Evolutionary conservation across 768 basidiomycete species (phyloP).

Genomic region (Suillus sp.): DNA sequence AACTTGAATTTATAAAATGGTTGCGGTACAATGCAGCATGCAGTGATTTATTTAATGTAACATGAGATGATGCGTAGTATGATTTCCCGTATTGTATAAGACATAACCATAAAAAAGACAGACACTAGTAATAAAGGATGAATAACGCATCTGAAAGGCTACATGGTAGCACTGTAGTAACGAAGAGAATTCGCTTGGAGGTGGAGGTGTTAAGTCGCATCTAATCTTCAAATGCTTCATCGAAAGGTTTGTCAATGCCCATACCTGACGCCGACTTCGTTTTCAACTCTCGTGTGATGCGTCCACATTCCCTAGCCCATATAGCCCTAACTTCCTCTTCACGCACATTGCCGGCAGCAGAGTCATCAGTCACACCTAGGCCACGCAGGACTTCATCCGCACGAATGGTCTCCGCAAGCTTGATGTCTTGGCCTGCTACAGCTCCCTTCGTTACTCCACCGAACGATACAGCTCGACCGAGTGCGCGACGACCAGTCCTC

Average conservation of each 20-base stretch:
- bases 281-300: conserved; percentile 40
- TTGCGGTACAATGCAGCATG: conserved; percentile 1
- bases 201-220: background rate
- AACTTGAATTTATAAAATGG: background rate
- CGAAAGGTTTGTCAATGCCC: conserved; percentile 27
- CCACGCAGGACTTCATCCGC: conserved; percentile 72
- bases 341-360: conserved; percentile 34
- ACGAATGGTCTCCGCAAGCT: conserved; percentile 62
- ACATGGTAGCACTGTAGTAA: conserved; percentile 15
- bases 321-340: conserved; percentile 48
- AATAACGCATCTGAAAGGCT: conserved; percentile 16
- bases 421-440: conserved; percentile 45
- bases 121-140: conserved; percentile 13
- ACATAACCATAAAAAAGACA: conserved; percentile 26
- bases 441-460: conserved; percentile 32
- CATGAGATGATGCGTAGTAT: conserved; percentile 4
- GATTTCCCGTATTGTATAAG: conserved; percentile 21
- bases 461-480: conserved; percentile 64
- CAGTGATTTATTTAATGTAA: background rate
- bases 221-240: conserved; percentile 38
- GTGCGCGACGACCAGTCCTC: conserved; percentile 50
- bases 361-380: conserved; percentile 47
- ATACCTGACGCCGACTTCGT: conserved; percentile 18
- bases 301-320: conserved; percentile 43
- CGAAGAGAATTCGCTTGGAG: conserved; percentile 1